Evolutionary conservation across 2,329 filamentous ascomycete genomes (phyloP), one percentile per base, ranked within the genome.

Genomic region (Fusarium sp.): DNA sequence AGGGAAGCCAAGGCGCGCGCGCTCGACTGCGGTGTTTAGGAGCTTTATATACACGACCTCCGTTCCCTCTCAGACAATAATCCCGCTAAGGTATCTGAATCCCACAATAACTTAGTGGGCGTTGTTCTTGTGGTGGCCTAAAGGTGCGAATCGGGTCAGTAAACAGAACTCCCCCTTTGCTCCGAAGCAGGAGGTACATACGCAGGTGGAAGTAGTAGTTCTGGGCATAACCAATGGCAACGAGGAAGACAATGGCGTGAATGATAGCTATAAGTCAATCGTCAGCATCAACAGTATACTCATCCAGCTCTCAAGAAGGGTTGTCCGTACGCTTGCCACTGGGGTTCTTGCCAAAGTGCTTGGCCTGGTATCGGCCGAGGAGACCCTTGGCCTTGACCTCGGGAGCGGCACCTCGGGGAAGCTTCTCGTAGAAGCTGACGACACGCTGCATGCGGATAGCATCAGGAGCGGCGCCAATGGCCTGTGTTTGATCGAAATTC

Each of bases 111-210:
- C 82, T 88, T 97, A 99, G 90, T 99, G 96, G 80, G 94, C 94
- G 86, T 99, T 97, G 93, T 99, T 98, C 94, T 99, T 99, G 93
- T 98, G 96, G 91, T 99, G 96, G 81, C 96, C 96, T 99, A 79
- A 6, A 65, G 38, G 38, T 40, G 27, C 34, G 29, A 62, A 45
- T 10, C 27, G n/a, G 37, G 60, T 79, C 69, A 79, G 76, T 62
- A 57, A 66, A 57, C 18, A 50, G 27, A 64, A 31, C 20, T 61
- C 37, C 40, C 29, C 38, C 27, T 52, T 50, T 50, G 22, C 20
- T 45, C 14, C 29, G 27, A 58, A 34, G 38, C 63, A 42, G 40
- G 52, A 35, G 56, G 91, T 64, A 91, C 94, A 86, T 92, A 99
- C 96, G 94, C 82, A 99, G 90, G 88, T 99, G 97, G 94, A 97